These are phyloP conservation scores for Aristolochia contorta DNA, from an alignment of 164 flowering plant species.

Conservation along the genomic window DNA sequence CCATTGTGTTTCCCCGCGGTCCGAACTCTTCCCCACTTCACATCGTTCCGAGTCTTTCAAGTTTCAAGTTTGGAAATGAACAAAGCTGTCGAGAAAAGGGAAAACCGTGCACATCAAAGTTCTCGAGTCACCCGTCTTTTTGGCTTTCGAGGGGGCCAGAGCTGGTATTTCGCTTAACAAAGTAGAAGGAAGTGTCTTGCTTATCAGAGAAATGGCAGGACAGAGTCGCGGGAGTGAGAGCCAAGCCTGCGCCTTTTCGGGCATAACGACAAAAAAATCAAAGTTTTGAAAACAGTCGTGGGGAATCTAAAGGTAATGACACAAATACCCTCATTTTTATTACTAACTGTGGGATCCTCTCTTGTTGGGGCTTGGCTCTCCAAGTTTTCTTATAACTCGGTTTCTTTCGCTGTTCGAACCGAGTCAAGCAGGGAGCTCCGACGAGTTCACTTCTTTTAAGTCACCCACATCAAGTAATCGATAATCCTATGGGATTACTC, in stretches of 20 bases:
- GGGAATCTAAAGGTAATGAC: background rate
- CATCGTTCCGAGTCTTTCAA: no score
- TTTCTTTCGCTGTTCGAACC: no score
- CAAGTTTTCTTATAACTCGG: no score
- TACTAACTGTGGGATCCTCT: no score
- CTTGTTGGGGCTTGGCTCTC: no score
- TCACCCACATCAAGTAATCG: no score
- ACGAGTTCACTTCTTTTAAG: no score
- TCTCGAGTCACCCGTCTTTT: background rate
- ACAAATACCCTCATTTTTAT: no score
- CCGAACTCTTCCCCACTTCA: background rate
- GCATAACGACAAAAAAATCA: background rate
- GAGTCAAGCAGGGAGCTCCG: no score
- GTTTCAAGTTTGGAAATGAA: background rate
- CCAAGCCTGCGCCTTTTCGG: no score
- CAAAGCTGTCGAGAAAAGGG: background rate
- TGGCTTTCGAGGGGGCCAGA: background rate
- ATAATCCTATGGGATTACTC: no score
- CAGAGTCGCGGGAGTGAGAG: background rate
- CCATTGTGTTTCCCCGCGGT: slow-evolving; percentile 1
- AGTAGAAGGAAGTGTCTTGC: background rate
- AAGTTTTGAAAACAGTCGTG: background rate
- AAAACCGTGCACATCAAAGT: background rate
- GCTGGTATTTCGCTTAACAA: no score
- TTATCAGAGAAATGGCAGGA: background rate